Evolutionary conservation across 495 filamentous ascomycete genomes (phyloP), one percentile per base, ranked within the genome.

Genomic region (Chlorociboria aeruginascens): DNA sequence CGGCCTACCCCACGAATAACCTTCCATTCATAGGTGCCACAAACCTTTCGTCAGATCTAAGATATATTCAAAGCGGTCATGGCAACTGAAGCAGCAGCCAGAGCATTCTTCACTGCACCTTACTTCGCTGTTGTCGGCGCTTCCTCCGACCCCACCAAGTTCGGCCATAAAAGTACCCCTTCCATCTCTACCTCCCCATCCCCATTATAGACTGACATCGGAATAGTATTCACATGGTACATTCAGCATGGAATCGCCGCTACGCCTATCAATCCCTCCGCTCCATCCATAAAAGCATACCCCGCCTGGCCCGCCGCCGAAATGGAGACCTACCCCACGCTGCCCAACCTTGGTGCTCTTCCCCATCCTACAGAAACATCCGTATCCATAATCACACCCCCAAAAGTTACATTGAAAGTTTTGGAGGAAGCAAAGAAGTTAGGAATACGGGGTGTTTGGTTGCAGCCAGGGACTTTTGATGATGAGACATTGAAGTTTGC

Each of bases 61-160:
- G 3, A 20, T 16, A 40, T 25, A 1, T 25, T 4, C 4, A 25
- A 25, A 25, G 20, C 20, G 4, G 20, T 25, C 4, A 69, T 71
- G 58, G 56, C 69, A 43, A 71, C 75, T 55, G 74, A 83, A 55
- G 65, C 73, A 41, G 70, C 78, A 29, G 81, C 89, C 38, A 77
- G 77, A 47, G 70, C 72, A 8, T 96, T 98, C 74, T 94, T 98
- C 72, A 72, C 74, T 25, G 83, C 85, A 13, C 75, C 83, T 32
- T 71, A 74, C 53, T 98, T 87, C 61, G 90, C 89, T 43, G 90
- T 98, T 36, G 88, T 90, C 32, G 90, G 90, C 50, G 92, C 92
- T 6, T 86, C 81, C 66, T 83, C 81, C 38, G 86, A 92, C 63
- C 66, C 85, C 41, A 64, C 69, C 50, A 95, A 95, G 62, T 96